A percentile compares a stretch with the other conserved stretches of the same genome.
Conservation (phyloP, 495 filamentous ascomycete genomes). For the Amniculicola lignicola region DNA sequence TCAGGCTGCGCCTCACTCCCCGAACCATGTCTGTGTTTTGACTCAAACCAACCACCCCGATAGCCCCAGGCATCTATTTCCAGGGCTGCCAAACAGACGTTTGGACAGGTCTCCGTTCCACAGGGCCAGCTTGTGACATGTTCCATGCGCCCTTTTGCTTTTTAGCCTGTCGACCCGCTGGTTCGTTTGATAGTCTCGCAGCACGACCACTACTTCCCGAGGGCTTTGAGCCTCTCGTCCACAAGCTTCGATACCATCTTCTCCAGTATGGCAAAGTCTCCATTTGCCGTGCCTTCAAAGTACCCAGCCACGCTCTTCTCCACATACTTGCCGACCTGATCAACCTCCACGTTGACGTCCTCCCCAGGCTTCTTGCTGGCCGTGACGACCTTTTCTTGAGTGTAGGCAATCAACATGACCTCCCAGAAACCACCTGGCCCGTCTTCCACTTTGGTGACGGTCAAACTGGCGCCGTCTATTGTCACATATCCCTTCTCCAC, state of each 20-base stretch:
- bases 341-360: conserved; percentile 92
- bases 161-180: not conserved
- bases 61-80: conserved; percentile 22
- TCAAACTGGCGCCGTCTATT: conserved; percentile 94
- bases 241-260: conserved; percentile 79
- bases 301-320: conserved; percentile 88
- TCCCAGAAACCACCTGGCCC: conserved; percentile 78
- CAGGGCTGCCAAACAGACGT: too few relatives aligned
- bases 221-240: conserved; percentile 57
- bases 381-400: conserved; percentile 86
- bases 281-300: conserved; percentile 52
- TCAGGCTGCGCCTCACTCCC: conserved; percentile 35
- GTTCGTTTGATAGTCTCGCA: not conserved
- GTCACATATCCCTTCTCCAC: conserved; percentile 97
- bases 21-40: too few relatives aligned
- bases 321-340: conserved; percentile 97
- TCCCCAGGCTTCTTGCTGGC: conserved; percentile 79
- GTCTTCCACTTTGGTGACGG: conserved; percentile 70
- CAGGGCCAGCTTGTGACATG: too few relatives aligned
- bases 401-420: conserved; percentile 99
- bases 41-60: conserved; percentile 23
- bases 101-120: too few relatives aligned
- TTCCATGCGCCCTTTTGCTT: too few relatives aligned
- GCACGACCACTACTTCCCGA: conserved; percentile 22
- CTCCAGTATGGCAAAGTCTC: conserved; percentile 67